Evolutionary conservation across 805 yeast genomes (phyloP).

Genomic region (Candida xyloterini): DNA sequence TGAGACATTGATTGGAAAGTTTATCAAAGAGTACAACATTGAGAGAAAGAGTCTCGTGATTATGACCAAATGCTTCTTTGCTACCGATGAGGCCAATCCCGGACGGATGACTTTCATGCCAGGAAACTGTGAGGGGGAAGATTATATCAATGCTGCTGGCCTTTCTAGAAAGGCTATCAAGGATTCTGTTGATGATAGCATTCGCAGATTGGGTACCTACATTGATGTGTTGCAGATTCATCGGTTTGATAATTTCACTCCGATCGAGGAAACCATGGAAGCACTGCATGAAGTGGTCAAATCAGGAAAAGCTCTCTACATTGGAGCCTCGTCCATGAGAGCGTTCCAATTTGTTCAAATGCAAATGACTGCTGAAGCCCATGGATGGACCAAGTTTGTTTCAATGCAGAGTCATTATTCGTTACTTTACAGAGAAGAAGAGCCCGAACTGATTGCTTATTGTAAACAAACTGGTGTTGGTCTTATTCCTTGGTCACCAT

Average conservation of each 20-base stretch:
- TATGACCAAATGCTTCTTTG: conserved; percentile 42
- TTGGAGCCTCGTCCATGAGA: conserved; percentile 63
- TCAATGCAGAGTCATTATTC: conserved; percentile 59
- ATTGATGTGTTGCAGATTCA: conserved; percentile 57
- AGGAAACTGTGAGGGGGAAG: conserved; percentile 24
- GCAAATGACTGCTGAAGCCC: conserved; percentile 54
- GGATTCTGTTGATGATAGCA: conserved; percentile 41
- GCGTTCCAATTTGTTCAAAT: conserved; percentile 51
- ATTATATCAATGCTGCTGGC: conserved; percentile 37
- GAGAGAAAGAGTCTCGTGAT: conserved; percentile 54
- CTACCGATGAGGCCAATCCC: conserved; percentile 26
- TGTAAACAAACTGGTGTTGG: conserved; percentile 53
- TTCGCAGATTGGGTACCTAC: conserved; percentile 48
- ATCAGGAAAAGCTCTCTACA: conserved; percentile 48
- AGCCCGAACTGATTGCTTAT: conserved; percentile 57
- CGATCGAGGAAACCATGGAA: conserved; percentile 53
- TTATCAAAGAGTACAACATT: conserved; percentile 48
- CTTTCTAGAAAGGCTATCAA: conserved; percentile 45
- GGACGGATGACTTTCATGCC: conserved; percentile 2
- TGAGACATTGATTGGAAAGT: conserved; percentile 52
- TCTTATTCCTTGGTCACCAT: conserved; percentile 58
- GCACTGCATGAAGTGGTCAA: conserved; percentile 52
- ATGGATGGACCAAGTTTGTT: conserved; percentile 57
- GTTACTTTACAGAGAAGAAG: conserved; percentile 58
- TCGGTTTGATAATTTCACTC: conserved; percentile 45